A percentile compares a stretch with the other conserved stretches of the same genome.
Evolutionary conservation across 495 filamentous ascomycete species (phyloP).

Genomic region (Penicillium diatomitis): DNA sequence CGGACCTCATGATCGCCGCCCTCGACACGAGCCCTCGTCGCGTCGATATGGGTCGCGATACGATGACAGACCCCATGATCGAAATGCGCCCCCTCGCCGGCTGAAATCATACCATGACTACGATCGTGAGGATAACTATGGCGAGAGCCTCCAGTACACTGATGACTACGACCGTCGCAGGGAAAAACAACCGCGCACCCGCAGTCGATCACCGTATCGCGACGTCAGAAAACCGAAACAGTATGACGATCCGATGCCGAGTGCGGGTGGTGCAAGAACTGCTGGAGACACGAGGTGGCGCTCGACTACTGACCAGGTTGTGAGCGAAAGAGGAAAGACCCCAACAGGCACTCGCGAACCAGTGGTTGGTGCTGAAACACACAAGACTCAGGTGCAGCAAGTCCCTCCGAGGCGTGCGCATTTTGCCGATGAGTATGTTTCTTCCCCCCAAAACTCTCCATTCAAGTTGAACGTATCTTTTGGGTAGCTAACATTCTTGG

Average conservation of each 20-base stretch:
- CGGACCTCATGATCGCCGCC: conserved; percentile 37
- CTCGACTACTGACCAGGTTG: conserved; percentile 49
- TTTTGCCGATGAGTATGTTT: conserved; percentile 37
- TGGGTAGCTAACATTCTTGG: conserved; percentile 3
- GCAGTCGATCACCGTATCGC: conserved; percentile 49
- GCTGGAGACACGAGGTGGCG: conserved; percentile 20
- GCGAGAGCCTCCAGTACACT: conserved; percentile 39
- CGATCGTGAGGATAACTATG: conserved; percentile 48
- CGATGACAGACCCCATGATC: conserved; percentile 26
- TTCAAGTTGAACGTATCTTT: background rate
- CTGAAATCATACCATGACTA: conserved; percentile 54
- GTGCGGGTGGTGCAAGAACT: conserved; percentile 9
- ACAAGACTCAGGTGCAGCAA: conserved; percentile 51
- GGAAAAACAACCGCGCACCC: conserved; percentile 57
- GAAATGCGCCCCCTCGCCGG: conserved; percentile 18
- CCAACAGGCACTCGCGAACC: conserved; percentile 45
- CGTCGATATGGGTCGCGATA: conserved; percentile 28
- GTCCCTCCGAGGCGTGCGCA: conserved; percentile 18
- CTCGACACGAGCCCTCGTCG: conserved; percentile 38
- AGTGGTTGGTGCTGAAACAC: conserved; percentile 59
- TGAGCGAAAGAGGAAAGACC: conserved; percentile 56
- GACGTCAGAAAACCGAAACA: conserved; percentile 35
- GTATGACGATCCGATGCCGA: conserved; percentile 29
- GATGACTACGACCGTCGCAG: conserved; percentile 49
- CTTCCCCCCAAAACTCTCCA: background rate